A percentile compares a stretch with the other conserved stretches of the same genome.
These are phyloP conservation scores for Penicillium sp. DNA, from an alignment of 2,329 filamentous ascomycete species.

Conservation along the genomic window DNA sequence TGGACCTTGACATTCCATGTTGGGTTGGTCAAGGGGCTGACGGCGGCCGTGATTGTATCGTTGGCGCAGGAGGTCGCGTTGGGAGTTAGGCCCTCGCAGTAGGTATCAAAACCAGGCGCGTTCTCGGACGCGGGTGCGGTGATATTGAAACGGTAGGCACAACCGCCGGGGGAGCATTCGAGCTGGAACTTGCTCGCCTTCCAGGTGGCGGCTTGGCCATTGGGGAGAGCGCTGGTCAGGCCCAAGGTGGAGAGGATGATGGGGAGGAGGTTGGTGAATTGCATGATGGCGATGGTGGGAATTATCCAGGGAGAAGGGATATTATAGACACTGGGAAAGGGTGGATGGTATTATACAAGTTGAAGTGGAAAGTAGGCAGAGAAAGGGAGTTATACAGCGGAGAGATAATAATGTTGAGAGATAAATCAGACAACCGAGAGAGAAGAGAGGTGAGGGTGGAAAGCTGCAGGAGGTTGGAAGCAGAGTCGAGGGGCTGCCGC, in stretches of 20 bases:
- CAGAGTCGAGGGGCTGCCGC: neutral
- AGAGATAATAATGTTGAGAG: neutral
- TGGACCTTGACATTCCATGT: conserved; percentile 32
- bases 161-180: conserved; percentile 37
- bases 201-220: conserved; percentile 31
- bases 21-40: conserved; percentile 22
- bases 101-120: conserved; percentile 39
- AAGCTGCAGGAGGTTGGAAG: neutral
- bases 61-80: conserved; percentile 31
- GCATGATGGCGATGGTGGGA: conserved; percentile 27
- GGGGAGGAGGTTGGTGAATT: conserved; percentile 30
- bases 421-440: neutral
- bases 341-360: neutral
- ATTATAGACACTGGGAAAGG: neutral
- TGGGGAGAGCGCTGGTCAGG: conserved; percentile 24
- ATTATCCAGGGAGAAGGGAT: neutral
- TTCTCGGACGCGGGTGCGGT: conserved; percentile 26
- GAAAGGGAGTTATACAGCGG: neutral
- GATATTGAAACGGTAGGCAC: conserved; percentile 38
- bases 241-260: conserved; percentile 29
- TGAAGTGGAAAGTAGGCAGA: neutral
- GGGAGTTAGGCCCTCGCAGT: conserved; percentile 33
- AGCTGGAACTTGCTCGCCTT: conserved; percentile 34
- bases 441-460: neutral
- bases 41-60: conserved; percentile 25